Base-by-base conservation (phyloP, 1,284 basidiomycete species). In the Rhodotorula sp. region DNA sequence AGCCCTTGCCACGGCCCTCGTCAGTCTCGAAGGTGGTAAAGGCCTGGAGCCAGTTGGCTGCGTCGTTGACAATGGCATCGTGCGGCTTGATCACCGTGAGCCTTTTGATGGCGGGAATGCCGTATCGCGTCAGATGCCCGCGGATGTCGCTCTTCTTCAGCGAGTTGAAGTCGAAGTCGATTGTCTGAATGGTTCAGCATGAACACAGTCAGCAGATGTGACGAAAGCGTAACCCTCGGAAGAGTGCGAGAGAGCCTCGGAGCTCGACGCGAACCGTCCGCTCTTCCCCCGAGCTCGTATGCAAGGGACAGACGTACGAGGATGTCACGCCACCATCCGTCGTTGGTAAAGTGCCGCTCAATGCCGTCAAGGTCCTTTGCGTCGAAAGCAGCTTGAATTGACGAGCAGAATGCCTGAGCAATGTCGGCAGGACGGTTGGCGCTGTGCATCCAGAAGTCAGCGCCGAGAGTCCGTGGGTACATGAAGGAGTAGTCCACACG, bases 321-420 rank as follows among this genome's bases (percentile, higher is more conserved):
- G 58, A 79, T 76, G 67, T 79, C 78, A 13, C 77, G 66, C 71
- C 73, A 78, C 14, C 74, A 53, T 12, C 68, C 76, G 57, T 77
- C 71, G 25, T 72, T 66, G 14, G 59, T 46, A 61, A 78, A 78
- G 64, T 71, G 71, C 16, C 67, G 50, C 54, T 70, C 67, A 63
- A 78, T 77, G 4, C 60, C 70, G 23, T 73, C 68, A 16, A 82
- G 80, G 68, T 87, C 78, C 69, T 79, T 78, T 0, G 80, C 73
- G 54, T 79, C 78, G 46, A 83, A 77, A 12, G 81, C 77, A 25
- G 80, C 68, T 14, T 83, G 75, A 74, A 88, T 86, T 4, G 80
- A 70, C 19, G 74, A 61, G 66, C 87, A 82, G 87, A 87, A 89
- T 23, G 80, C 78, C 42, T 79, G 75, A 0, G 84, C 85, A 45